phyloP scores from a whole-genome alignment of 495 filamentous ascomycete genomes.

The Penicillium paradoxum region DNA sequence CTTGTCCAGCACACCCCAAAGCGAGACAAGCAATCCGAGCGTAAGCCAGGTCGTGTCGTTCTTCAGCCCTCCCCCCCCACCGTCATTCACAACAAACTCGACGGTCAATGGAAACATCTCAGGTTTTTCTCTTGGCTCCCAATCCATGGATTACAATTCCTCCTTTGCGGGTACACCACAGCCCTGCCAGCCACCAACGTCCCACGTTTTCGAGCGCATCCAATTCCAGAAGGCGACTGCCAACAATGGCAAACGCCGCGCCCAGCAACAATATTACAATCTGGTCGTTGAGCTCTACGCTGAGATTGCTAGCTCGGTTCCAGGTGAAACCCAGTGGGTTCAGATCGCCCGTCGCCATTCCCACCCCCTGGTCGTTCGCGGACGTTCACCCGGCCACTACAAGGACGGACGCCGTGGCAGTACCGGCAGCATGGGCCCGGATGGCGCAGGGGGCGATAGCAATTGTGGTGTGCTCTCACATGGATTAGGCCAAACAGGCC shows the following conservation, averaged over 20 bases:
- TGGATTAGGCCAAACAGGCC: slow-evolving; percentile 30
- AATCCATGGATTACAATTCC: slow-evolving; percentile 40
- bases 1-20: slow-evolving; percentile 94
- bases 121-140: slow-evolving; percentile 28
- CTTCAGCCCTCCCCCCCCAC: slow-evolving; percentile 62
- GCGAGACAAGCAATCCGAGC: slow-evolving; percentile 85
- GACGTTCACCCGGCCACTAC: slow-evolving; percentile 90
- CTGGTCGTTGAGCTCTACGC: slow-evolving; percentile 85
- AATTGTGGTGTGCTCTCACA: slow-evolving; percentile 28
- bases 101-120: slow-evolving; percentile 23
- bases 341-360: slow-evolving; percentile 78
- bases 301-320: slow-evolving; percentile 51
- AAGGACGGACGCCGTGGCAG: slow-evolving; percentile 74
- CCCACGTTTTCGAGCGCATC: slow-evolving; percentile 79
- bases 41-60: slow-evolving; percentile 65
- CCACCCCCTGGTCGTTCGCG: slow-evolving; percentile 86
- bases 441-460: slow-evolving; percentile 46
- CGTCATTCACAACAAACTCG: slow-evolving; percentile 32
- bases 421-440: slow-evolving; percentile 65
- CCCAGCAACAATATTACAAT: slow-evolving; percentile 92
- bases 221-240: slow-evolving; percentile 96
- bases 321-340: slow-evolving; percentile 51
- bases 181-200: slow-evolving; percentile 38
- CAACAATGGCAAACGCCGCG: slow-evolving; percentile 90
- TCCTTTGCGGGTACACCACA: slow-evolving; percentile 30